Percentiles rank a stretch among this genome's conserved stretches.
These are phyloP conservation scores for Coemansia pectinata DNA, from an alignment of 192 early-diverging fungal species.

Conservation along the genomic window DNA sequence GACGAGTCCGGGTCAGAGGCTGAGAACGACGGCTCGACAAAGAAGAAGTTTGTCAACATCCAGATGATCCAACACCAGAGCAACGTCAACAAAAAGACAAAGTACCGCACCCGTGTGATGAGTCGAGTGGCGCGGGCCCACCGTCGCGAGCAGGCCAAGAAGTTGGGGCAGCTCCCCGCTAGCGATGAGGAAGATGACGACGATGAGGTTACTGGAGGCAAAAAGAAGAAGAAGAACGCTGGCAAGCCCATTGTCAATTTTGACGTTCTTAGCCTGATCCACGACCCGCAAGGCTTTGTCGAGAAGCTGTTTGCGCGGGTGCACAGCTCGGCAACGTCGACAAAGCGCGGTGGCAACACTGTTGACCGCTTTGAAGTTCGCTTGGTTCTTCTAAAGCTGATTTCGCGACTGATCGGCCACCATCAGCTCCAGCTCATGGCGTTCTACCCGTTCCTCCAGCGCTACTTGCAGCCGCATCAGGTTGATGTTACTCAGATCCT, in stretches of 20 bases:
- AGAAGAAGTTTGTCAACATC: slow-evolving; percentile 62
- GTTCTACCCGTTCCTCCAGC: slow-evolving; percentile 92
- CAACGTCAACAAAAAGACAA: slow-evolving; percentile 86
- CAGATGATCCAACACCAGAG: slow-evolving; percentile 75
- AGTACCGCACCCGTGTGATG: slow-evolving; percentile 70
- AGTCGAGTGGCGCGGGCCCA: slow-evolving; percentile 66
- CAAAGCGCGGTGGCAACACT: slow-evolving; percentile 58
- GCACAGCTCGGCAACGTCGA: slow-evolving; percentile 48
- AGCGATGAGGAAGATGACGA: slow-evolving; percentile 23
- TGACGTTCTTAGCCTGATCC: slow-evolving; percentile 89
- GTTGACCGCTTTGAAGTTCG: slow-evolving; percentile 90
- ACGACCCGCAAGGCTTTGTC: slow-evolving; percentile 97
- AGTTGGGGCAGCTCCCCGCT: slow-evolving; percentile 54
- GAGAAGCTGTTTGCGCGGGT: slow-evolving; percentile 93
- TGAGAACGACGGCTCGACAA: slow-evolving; percentile 36
- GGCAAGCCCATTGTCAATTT: slow-evolving; percentile 84
- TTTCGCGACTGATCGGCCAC: slow-evolving; percentile 91
- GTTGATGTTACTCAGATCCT: slow-evolving; percentile 84
- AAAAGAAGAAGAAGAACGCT: slow-evolving; percentile 65
- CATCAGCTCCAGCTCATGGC: slow-evolving; percentile 89
- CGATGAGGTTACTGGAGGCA: slow-evolving; percentile 25
- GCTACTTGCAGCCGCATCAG: slow-evolving; percentile 96
- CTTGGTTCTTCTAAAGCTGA: slow-evolving; percentile 89
- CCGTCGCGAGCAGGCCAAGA: slow-evolving; percentile 51
- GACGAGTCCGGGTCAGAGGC: slow-evolving; percentile 72